Evolutionary conservation across 345 rosid genomes (phyloP).

Genomic region (Syzygium aqueum): DNA sequence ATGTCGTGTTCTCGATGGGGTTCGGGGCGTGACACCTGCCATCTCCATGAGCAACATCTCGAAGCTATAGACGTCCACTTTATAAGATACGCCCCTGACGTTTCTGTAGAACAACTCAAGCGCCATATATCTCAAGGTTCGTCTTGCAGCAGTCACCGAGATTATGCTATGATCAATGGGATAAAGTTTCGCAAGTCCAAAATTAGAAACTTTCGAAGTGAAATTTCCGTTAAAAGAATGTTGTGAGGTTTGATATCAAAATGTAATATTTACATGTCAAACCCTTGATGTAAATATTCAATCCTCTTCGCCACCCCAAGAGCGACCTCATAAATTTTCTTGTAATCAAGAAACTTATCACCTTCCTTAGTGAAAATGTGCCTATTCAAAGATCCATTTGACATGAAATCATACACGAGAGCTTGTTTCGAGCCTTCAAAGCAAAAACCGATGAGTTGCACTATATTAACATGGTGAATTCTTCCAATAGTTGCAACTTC

Average conservation of each 20-base stretch:
- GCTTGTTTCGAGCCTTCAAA: neutral
- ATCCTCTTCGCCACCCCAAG: neutral
- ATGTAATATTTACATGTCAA: neutral
- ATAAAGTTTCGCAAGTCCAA: neutral
- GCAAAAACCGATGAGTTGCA: neutral
- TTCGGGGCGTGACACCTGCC: too few relatives aligned
- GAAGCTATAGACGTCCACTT: neutral
- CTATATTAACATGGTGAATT: neutral
- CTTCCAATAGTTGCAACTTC: neutral
- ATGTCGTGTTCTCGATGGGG: too few relatives aligned
- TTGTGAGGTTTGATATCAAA: neutral
- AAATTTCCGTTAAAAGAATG: neutral
- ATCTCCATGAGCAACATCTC: neutral
- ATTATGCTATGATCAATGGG: neutral
- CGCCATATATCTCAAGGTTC: neutral
- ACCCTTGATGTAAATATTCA: neutral
- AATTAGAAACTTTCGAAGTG: neutral
- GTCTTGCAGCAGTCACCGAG: neutral
- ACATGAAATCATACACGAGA: neutral
- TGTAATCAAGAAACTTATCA: rapidly evolving
- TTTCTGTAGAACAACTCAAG: neutral
- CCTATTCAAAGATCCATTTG: neutral
- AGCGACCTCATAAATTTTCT: neutral
- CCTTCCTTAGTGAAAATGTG: neutral
- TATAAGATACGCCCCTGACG: neutral